Percentiles rank a stretch among this genome's conserved stretches.
Evolutionary conservation across 345 rosid species (phyloP).

Genomic region (Citrus mangshanensis): DNA sequence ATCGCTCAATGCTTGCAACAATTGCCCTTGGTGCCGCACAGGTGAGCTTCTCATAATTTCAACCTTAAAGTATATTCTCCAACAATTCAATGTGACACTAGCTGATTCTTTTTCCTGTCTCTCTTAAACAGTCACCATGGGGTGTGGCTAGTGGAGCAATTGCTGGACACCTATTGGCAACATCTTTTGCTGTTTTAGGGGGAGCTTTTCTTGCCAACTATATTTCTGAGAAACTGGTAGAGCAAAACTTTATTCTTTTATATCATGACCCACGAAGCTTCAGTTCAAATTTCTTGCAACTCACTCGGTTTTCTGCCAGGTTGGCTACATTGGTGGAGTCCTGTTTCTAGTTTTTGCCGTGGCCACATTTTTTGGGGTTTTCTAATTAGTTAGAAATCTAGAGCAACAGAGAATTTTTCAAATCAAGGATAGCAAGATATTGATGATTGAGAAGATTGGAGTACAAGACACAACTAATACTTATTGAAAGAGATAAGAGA

Average conservation of each 20-base stretch:
- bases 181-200: conserved; percentile 76
- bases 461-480: background rate
- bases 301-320: conserved; percentile 51
- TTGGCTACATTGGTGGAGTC: conserved; percentile 85
- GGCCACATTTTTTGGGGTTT: conserved; percentile 86
- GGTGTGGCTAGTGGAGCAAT: conserved; percentile 97
- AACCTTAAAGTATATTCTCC: background rate
- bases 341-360: conserved; percentile 82
- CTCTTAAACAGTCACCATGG: conserved; percentile 70
- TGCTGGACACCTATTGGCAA: conserved; percentile 88
- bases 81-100: background rate
- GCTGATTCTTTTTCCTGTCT: background rate
- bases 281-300: background rate
- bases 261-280: background rate
- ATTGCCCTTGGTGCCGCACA: conserved; percentile 97
- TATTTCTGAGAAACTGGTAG: conserved; percentile 92
- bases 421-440: background rate
- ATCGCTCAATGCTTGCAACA: conserved; percentile 98
- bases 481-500: conserved; percentile 3
- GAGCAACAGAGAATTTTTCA: background rate
- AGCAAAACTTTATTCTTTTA: conserved; percentile 2
- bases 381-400: conserved; percentile 32
- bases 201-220: conserved; percentile 93
- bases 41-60: conserved; percentile 34
- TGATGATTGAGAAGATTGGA: background rate